A percentile compares a stretch with the other conserved stretches of the same genome.
Evolutionary conservation across 1,284 basidiomycete genomes (phyloP).

Genomic region (Prillingera fragicola): DNA sequence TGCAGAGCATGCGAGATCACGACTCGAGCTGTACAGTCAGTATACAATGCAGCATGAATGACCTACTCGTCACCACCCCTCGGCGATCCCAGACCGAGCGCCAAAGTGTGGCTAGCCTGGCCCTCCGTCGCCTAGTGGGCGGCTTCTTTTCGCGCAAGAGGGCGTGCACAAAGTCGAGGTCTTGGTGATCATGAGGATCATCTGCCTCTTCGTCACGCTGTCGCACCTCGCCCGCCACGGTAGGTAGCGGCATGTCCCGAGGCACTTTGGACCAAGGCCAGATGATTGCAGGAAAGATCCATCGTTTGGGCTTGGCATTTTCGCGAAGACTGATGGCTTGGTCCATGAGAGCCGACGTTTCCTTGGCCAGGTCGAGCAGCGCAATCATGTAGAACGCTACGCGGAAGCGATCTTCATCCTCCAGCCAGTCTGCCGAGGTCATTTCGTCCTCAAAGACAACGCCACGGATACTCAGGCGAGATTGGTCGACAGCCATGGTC

Average conservation of each 20-base stretch:
- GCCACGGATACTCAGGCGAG: background rate
- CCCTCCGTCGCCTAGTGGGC: background rate
- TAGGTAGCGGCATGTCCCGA: background rate
- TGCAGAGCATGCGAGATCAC: conserved; percentile 32
- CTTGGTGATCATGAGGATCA: conserved; percentile 5
- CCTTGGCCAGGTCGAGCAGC: conserved; percentile 37
- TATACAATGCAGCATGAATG: background rate
- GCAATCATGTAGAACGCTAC: conserved; percentile 45
- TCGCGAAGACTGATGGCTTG: conserved; percentile 7
- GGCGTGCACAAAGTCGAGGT: conserved; percentile 20
- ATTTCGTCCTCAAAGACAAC: conserved; percentile 18
- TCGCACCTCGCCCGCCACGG: conserved; percentile 6
- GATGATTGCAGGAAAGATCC: conserved; percentile 13
- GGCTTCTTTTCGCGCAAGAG: conserved; percentile 7
- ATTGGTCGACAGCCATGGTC: background rate
- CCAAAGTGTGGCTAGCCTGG: conserved; percentile 13
- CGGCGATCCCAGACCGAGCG: conserved; percentile 33
- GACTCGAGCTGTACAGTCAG: conserved; percentile 26
- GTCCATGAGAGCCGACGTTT: conserved; percentile 22
- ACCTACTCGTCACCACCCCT: conserved; percentile 26
- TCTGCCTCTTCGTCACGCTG: background rate
- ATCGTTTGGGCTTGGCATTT: conserved; percentile 4
- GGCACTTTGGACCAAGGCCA: conserved; percentile 15
- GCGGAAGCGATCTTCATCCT: conserved; percentile 36
- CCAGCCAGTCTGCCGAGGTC: conserved; percentile 20